Evolutionary conservation across 2,329 filamentous ascomycete genomes (phyloP), one percentile per base, ranked within the genome.

Genomic region (Fusarium sp.): DNA sequence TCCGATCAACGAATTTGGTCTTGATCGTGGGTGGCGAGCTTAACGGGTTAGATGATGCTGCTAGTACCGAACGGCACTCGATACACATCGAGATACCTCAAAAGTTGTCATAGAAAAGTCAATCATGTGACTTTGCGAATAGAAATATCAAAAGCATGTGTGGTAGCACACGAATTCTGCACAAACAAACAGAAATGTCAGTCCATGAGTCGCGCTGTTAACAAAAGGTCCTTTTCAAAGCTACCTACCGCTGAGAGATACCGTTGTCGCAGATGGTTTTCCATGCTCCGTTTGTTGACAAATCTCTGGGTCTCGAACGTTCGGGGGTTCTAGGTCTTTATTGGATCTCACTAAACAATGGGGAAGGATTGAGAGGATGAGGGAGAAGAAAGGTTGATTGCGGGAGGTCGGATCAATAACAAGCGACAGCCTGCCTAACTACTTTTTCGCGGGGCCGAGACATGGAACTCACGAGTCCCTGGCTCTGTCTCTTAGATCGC

Each of bases 321-420:
- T 59, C 58, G 34, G 50, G 20, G 22, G 50, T 51, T 42, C 59
- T 63, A 54, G 54, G 26, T 36, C 46, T 28, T 53, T 46, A 18
- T 26, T 49, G 34, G 33, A 40, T 14, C 14, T 50, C 13, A 10
- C 18, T 58, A 33, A 20, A 65, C 49, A 11, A 53, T 65, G 46
- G 42, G 18, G n/a, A 52, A 36, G 14, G 36, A 40, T 10, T 31
- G n/a, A 24, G 10, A 18, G n/a, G 26, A 36, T 7, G 39, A 18
- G 20, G 33, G 46, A 24, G 22, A 28, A 40, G 36, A 22, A 22
- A 34, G 38, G 40, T 17, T 26, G 34, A 28, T 48, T 18, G 9
- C 26, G 8, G 8, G 9, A 28, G 26, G 9, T 10, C 9, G 26
- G 39, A 14, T 22, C 13, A 9, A 22, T 17, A 39, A 17, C 17